Percentiles rank a stretch among this genome's conserved stretches.
These are phyloP conservation scores for Ascochyta lentis DNA, from an alignment of 2,329 filamentous ascomycete genomes.

Conservation along the genomic window DNA sequence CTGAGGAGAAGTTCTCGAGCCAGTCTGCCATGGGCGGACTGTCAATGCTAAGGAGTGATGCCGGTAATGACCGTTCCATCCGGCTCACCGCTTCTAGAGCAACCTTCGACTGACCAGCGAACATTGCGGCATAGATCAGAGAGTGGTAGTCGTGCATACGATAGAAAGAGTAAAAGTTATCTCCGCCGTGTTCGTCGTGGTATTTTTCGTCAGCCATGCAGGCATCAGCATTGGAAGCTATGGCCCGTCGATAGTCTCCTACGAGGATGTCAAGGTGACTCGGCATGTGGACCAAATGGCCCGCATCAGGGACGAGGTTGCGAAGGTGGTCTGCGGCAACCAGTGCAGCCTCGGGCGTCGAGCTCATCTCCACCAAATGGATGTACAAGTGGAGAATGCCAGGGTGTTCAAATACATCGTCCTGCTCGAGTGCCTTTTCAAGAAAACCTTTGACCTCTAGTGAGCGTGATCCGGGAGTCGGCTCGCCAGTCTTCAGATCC, in stretches of 20 bases:
- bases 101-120: constrained; percentile 68
- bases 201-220: constrained; percentile 73
- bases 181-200: constrained; percentile 62
- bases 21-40: constrained; percentile 80
- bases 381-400: constrained; percentile 78
- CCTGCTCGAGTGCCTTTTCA: constrained; percentile 62
- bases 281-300: constrained; percentile 79
- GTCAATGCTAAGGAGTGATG: constrained; percentile 67
- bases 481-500: constrained; percentile 65
- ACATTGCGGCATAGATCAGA: constrained; percentile 78
- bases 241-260: constrained; percentile 72
- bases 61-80: constrained; percentile 69
- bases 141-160: constrained; percentile 78
- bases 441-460: constrained; percentile 65
- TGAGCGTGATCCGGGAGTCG: constrained; percentile 62
- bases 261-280: constrained; percentile 76
- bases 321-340: constrained; percentile 68
- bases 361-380: constrained; percentile 80
- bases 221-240: constrained; percentile 71
- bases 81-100: constrained; percentile 66
- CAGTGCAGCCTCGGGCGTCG: constrained; percentile 67
- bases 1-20: constrained; percentile 73
- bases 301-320: constrained; percentile 70
- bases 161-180: constrained; percentile 81
- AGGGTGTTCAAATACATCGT: constrained; percentile 64